A percentile compares a stretch with the other conserved stretches of the same genome.
Evolutionary conservation across 345 rosid species (phyloP).

Genomic region (Brassica carinata): DNA sequence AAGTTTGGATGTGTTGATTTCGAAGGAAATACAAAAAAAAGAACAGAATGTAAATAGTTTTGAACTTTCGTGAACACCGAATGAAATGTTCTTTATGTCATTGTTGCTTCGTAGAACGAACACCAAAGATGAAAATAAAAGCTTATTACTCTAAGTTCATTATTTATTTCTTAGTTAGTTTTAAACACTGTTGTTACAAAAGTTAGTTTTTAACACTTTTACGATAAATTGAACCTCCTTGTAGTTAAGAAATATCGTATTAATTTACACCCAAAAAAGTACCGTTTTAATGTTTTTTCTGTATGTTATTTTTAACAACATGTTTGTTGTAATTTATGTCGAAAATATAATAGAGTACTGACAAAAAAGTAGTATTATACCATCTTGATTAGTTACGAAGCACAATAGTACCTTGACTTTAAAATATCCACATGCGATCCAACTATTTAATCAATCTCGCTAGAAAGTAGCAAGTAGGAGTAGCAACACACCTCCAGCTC

Average conservation of each 20-base stretch:
- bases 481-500: conserved; percentile 4
- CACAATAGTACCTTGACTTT: background rate
- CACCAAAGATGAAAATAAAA: background rate
- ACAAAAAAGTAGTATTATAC: background rate
- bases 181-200: background rate
- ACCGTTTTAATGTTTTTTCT: no score
- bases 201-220: background rate
- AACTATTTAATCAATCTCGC: conserved; percentile 7
- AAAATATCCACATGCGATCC: conserved; percentile 13
- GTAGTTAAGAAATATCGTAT: no score
- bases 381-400: conserved; percentile 5
- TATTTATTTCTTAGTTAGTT: background rate
- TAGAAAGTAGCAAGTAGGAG: background rate
- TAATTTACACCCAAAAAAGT: no score
- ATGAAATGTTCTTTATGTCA: background rate
- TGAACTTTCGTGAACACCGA: background rate
- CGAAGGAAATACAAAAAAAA: background rate
- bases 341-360: background rate
- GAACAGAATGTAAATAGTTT: background rate
- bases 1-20: background rate
- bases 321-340: no score
- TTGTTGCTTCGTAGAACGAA: background rate
- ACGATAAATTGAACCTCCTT: background rate
- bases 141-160: background rate
- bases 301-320: no score